phyloP scores from a whole-genome alignment of 306 rosid genomes.

The Prunus campanulata region DNA sequence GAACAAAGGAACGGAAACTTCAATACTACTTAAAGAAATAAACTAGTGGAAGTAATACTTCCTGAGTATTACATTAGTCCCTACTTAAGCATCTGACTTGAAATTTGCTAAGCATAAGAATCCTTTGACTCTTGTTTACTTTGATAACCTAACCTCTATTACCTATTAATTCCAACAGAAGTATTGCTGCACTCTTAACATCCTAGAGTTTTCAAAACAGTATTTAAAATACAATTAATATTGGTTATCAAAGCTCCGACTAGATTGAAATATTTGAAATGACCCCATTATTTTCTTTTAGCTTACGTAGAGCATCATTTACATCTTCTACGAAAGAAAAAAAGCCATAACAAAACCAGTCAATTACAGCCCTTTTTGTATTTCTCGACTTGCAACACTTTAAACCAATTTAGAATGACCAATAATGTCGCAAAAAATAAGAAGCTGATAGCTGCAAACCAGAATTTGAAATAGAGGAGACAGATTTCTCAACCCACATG shows the following conservation, averaged over 20 bases:
- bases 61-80: not conserved
- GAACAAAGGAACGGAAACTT: not conserved
- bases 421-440: not conserved
- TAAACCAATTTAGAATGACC: not conserved
- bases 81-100: not conserved
- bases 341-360: not conserved
- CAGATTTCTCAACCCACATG: slow-evolving; percentile 5
- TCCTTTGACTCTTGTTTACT: not conserved
- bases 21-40: slow-evolving; percentile 1
- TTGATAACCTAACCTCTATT: not conserved
- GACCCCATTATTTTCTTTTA: not conserved
- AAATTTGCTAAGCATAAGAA: not conserved
- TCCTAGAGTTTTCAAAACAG: not conserved
- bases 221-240: not conserved
- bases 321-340: not conserved
- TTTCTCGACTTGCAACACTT: not conserved
- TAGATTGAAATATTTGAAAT: not conserved
- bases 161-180: not conserved
- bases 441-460: not conserved
- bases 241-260: not conserved
- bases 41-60: not conserved
- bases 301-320: not conserved
- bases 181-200: not conserved
- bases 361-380: not conserved
- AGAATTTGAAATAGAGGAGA: slow-evolving; percentile 16